These are phyloP conservation scores for Priceomyces fermenticarens DNA, from an alignment of 805 yeast genomes.

Conservation along the genomic window DNA sequence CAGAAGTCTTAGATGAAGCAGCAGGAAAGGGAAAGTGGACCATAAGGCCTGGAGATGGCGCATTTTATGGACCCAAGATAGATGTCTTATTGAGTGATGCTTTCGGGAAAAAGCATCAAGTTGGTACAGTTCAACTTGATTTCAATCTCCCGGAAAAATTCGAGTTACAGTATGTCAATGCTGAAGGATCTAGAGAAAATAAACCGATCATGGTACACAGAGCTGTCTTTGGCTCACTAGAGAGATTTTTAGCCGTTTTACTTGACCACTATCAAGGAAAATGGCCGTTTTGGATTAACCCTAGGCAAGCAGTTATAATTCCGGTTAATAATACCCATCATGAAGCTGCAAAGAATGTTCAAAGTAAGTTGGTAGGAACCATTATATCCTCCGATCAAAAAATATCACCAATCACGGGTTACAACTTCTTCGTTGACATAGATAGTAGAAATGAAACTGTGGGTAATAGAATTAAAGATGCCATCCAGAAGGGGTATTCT, in stretches of 20 bases:
- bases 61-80: constrained; percentile 94
- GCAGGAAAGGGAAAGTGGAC: constrained; percentile 58
- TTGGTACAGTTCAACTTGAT: constrained; percentile 93
- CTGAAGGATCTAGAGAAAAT: constrained; percentile 47
- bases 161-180: constrained; percentile 60
- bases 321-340: constrained; percentile 71
- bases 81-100: constrained; percentile 83
- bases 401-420: constrained; percentile 56
- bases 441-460: constrained; percentile 76
- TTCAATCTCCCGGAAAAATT: constrained; percentile 91
- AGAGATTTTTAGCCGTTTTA: constrained; percentile 85
- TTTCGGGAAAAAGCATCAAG: constrained; percentile 79
- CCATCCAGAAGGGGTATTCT: constrained; percentile 68
- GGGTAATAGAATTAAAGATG: constrained; percentile 77
- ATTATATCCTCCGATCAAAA: constrained; percentile 21
- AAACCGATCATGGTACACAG: constrained; percentile 94
- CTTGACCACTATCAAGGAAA: constrained; percentile 88
- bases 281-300: constrained; percentile 98
- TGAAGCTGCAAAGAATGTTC: constrained; percentile 51
- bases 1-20: constrained; percentile 50
- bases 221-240: constrained; percentile 93
- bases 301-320: constrained; percentile 81
- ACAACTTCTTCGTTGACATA: constrained; percentile 69
- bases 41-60: constrained; percentile 92
- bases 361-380: constrained; percentile 45